These are phyloP conservation scores for Kodamaea jinghongensis DNA, from an alignment of 805 yeast genomes.

Conservation along the genomic window DNA sequence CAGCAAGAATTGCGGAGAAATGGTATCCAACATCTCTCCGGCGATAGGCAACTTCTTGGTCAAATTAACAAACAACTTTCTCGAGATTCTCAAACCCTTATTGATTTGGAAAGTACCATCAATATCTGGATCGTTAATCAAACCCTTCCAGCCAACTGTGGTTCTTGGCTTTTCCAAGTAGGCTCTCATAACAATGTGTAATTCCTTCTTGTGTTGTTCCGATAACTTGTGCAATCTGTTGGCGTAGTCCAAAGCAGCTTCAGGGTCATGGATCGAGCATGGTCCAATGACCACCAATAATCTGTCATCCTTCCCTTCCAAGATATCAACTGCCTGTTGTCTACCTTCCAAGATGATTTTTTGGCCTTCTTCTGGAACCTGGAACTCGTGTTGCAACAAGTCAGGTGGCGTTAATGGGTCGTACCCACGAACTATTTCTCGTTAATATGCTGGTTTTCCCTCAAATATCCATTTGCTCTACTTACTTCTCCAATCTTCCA, in stretches of 20 bases:
- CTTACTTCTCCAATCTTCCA: constrained; percentile 54
- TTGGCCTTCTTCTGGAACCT: constrained; percentile 58
- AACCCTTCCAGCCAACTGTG: constrained; percentile 98
- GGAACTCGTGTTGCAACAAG: constrained; percentile 81
- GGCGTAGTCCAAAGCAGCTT: constrained; percentile 89
- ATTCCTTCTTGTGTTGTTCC: constrained; percentile 65
- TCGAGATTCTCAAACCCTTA: constrained; percentile 86
- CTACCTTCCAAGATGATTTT: constrained; percentile 72
- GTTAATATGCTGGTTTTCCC: neutral
- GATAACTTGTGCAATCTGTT: constrained; percentile 56
- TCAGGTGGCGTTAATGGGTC: constrained; percentile 97
- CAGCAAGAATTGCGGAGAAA: constrained; percentile 91
- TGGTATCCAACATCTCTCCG: constrained; percentile 96
- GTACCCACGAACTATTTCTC: constrained; percentile 60
- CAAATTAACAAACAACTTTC: constrained; percentile 80
- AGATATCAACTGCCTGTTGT: constrained; percentile 65
- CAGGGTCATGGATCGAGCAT: constrained; percentile 93
- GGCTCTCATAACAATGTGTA: constrained; percentile 93
- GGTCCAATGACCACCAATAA: constrained; percentile 91
- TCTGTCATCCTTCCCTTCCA: constrained; percentile 84
- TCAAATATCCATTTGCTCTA: constrained; percentile 9
- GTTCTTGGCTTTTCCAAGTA: constrained; percentile 98
- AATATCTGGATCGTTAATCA: constrained; percentile 95
- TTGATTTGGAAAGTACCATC: constrained; percentile 91
- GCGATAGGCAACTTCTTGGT: constrained; percentile 90